Evolutionary conservation across 345 rosid genomes (phyloP).

Genomic region (Aquilaria yunnanensis): DNA sequence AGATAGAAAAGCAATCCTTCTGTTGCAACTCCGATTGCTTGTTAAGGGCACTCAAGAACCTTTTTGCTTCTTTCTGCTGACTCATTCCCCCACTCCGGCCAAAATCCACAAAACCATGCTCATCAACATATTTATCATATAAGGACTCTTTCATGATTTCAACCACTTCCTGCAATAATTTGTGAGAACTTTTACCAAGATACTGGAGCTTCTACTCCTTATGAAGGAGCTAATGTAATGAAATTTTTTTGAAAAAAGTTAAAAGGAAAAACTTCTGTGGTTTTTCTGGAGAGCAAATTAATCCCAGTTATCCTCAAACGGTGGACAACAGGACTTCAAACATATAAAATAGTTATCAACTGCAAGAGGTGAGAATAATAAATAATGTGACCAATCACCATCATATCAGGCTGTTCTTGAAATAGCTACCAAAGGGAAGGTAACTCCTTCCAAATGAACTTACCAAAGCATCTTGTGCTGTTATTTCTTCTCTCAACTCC

Average conservation of each 20-base stretch:
- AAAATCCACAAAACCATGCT: constrained; percentile 86
- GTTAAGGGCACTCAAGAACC: constrained; percentile 82
- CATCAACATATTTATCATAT: constrained; percentile 83
- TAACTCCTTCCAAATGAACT: constrained; percentile 11
- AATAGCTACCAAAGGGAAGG: constrained; percentile 7
- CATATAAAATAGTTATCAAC: too few relatives aligned
- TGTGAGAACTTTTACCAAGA: not conserved
- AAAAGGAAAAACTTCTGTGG: too few relatives aligned
- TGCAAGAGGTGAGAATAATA: too few relatives aligned
- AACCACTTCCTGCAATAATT: constrained; percentile 69
- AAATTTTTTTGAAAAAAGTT: not conserved
- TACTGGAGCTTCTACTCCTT: not conserved
- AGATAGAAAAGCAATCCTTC: constrained; percentile 77
- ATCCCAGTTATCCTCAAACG: too few relatives aligned
- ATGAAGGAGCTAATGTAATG: not conserved
- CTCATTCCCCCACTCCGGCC: constrained; percentile 98
- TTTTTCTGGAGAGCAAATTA: too few relatives aligned
- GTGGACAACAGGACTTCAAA: too few relatives aligned
- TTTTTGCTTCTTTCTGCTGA: constrained; percentile 92
- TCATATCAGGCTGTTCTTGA: constrained; percentile 92
- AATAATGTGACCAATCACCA: constrained; percentile 16
- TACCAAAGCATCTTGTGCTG: constrained; percentile 86
- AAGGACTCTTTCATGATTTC: constrained; percentile 98
- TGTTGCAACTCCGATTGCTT: constrained; percentile 84
- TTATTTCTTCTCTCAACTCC: constrained; percentile 89